Conservation (phyloP, 805 yeast species). For the Teunomyces funiuensis region DNA sequence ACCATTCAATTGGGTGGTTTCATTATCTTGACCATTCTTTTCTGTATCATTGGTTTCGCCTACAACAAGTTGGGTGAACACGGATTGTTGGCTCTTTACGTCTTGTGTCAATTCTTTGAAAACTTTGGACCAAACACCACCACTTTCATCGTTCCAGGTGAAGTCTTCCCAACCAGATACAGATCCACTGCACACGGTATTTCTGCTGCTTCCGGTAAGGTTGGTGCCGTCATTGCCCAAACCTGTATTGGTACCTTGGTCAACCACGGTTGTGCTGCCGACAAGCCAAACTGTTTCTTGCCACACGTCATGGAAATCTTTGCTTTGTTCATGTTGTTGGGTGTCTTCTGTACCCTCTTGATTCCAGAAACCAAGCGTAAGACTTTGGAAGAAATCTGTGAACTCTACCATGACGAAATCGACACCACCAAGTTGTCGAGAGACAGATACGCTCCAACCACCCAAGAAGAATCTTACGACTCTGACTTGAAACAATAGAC, state of each 20-base stretch:
- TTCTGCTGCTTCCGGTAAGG: slow-evolving; percentile 88
- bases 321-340: slow-evolving; percentile 87
- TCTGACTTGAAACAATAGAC: slow-evolving; percentile 22
- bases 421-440: slow-evolving; percentile 41
- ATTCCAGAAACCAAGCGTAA: slow-evolving; percentile 90
- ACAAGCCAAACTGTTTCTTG: slow-evolving; percentile 69
- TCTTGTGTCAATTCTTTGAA: slow-evolving; percentile 81
- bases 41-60: slow-evolving; percentile 82
- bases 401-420: slow-evolving; percentile 79
- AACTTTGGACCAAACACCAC: slow-evolving; percentile 94
- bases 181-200: slow-evolving; percentile 95
- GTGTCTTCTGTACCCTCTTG: slow-evolving; percentile 62
- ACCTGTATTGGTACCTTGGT: slow-evolving; percentile 82
- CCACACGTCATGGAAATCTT: slow-evolving; percentile 93
- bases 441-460: slow-evolving; percentile 34
- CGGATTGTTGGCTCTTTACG: slow-evolving; percentile 75
- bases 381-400: slow-evolving; percentile 82
- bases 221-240: slow-evolving; percentile 92
- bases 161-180: slow-evolving; percentile 89
- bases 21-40: slow-evolving; percentile 63
- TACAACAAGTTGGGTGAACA: slow-evolving; percentile 66
- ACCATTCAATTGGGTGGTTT: slow-evolving; percentile 80
- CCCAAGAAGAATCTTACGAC: slow-evolving; percentile 36
- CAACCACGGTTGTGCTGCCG: slow-evolving; percentile 71
- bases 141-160: slow-evolving; percentile 89